Evolutionary conservation across 192 early-diverging fungal species (phyloP).

Genomic region (Backusella circina): DNA sequence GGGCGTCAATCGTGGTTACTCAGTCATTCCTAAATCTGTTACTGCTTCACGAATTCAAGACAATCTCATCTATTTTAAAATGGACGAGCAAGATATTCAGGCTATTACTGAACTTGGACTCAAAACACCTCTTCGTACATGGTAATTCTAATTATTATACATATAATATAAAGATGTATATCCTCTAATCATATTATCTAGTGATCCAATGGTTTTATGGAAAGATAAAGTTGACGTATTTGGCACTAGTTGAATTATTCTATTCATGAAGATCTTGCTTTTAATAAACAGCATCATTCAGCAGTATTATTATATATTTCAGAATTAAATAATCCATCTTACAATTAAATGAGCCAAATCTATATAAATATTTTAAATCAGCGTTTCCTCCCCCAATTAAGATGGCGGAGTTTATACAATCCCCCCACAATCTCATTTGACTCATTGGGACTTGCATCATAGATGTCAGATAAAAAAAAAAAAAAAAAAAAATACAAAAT

Average conservation of each 20-base stretch:
- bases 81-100: conserved; percentile 14
- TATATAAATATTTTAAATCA: too few relatives aligned
- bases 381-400: background rate
- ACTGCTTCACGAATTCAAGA: conserved; percentile 45
- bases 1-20: conserved; percentile 47
- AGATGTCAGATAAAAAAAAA: background rate
- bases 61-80: conserved; percentile 46
- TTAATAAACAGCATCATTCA: too few relatives aligned
- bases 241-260: background rate
- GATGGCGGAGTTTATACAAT: background rate
- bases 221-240: background rate
- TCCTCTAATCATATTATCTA: background rate
- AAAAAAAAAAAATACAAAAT: background rate
- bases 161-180: background rate
- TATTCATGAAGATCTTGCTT: background rate
- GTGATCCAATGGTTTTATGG: background rate
- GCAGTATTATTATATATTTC: too few relatives aligned
- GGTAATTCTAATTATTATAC: background rate
- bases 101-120: conserved; percentile 16
- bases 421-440: background rate
- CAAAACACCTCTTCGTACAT: conserved; percentile 7
- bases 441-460: conserved; percentile 6
- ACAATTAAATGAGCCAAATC: too few relatives aligned
- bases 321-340: too few relatives aligned
- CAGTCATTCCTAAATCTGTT: conserved; percentile 60